Evolutionary conservation across 208 protist species (phyloP), one percentile per base, ranked within the genome.

Genomic region (Angomonas deanei): DNA sequence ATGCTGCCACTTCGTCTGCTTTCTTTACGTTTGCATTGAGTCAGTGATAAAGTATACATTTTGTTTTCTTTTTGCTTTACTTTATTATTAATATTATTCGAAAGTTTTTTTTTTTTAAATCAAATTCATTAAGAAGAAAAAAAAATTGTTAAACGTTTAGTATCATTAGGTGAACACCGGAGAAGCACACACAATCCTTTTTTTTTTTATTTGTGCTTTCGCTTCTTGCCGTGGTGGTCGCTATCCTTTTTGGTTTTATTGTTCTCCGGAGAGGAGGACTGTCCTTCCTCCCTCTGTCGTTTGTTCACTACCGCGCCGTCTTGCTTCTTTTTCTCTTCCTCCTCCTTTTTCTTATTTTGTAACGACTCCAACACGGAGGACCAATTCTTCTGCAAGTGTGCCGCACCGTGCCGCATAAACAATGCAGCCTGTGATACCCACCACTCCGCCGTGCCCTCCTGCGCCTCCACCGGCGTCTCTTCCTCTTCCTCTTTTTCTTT

Each of bases 351-450:
- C 31, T 19, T 48, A 33, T 46, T 46, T 27, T 58, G 3, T 57
- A 67, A 4, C 59, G 3, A 62, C 46, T 86, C 73, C 64, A 85
- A 47, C 61, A 73, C 82, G 11, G 82, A 82, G n/a, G 75, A 63
- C 79, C 82, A 89, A 49, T 59, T 69, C 31, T 61, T 58, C 54
- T 80, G 72, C 30, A 86, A 64, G 36, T 84, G 72, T 19, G 74
- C 68, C 69, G 84, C 71, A 4, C 75, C 81, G 30, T 76, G 58
- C 30, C 58, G 33, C 3, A 88, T 64, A 39, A 67, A 84, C 52
- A 64, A 36, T 38, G 69, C 53, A 2, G 82, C 74, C 70, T 80
- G 66, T 31, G 31, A 27, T 23, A 82, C 62, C 79, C 82, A 86
- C 78, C 78, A 86, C 68, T 89, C 75, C 11, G 70, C 82, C 1